phyloP scores from a whole-genome alignment of 179 eudicot genomes.

The Sideroxylon spinosum region DNA sequence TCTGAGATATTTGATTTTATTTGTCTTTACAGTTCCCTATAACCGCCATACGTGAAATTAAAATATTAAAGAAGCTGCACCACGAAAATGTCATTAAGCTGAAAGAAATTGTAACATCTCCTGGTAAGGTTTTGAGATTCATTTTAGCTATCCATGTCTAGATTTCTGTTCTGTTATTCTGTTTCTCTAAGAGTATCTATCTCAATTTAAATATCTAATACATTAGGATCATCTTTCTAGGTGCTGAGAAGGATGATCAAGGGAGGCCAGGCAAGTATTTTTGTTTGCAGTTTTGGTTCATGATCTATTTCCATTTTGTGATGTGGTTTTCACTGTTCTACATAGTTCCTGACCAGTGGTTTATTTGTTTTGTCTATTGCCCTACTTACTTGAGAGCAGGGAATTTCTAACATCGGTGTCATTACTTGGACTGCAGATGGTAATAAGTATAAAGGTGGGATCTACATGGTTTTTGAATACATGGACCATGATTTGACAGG shows the following conservation, averaged over 20 bases:
- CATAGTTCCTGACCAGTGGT: not conserved
- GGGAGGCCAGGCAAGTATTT: constrained; percentile 66
- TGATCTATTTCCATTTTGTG: not conserved
- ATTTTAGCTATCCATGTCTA: constrained; percentile 9
- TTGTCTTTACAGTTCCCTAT: constrained; percentile 70
- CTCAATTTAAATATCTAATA: not conserved
- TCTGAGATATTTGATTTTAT: constrained; percentile 10
- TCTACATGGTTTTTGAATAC: constrained; percentile 96
- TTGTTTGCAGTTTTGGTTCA: constrained; percentile 8
- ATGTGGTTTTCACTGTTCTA: not conserved
- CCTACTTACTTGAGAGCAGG: not conserved
- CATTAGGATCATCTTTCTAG: constrained; percentile 31
- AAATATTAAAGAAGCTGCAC: constrained; percentile 91
- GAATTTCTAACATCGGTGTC: not conserved
- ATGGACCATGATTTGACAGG: constrained; percentile 99
- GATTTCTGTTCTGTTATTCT: not conserved
- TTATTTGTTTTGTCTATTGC: not conserved
- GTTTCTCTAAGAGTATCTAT: not conserved
- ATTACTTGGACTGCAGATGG: constrained; percentile 42
- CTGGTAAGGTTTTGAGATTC: constrained; percentile 41
- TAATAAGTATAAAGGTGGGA: constrained; percentile 79
- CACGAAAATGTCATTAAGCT: constrained; percentile 90
- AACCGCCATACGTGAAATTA: constrained; percentile 92
- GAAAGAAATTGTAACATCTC: constrained; percentile 93
- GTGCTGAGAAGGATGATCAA: constrained; percentile 78